A percentile compares a stretch with the other conserved stretches of the same genome.
These are phyloP conservation scores for Metschnikowia cubensis DNA, from an alignment of 805 yeast species.

Conservation along the genomic window DNA sequence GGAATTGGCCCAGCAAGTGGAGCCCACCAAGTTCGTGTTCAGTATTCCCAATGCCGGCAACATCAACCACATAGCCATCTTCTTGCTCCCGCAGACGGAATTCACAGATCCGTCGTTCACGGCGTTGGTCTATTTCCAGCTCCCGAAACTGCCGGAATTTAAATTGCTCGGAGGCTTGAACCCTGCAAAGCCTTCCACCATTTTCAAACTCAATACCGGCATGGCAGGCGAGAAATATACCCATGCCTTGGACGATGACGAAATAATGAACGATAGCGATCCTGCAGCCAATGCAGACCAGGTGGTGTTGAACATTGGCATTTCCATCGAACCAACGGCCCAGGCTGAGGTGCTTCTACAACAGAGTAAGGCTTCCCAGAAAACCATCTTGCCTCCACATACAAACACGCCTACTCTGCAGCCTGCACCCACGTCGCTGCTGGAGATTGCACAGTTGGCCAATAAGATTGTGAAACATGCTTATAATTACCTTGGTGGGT, in stretches of 20 bases:
- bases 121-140: constrained; percentile 85
- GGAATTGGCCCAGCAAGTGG: constrained; percentile 61
- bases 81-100: constrained; percentile 77
- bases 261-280: constrained; percentile 24
- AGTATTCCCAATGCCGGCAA: constrained; percentile 58
- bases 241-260: constrained; percentile 31
- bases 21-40: constrained; percentile 61
- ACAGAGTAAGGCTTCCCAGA: constrained; percentile 33
- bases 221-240: constrained; percentile 13
- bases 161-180: constrained; percentile 62
- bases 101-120: constrained; percentile 60
- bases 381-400: constrained; percentile 22
- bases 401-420: constrained; percentile 14
- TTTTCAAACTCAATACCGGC: constrained; percentile 66
- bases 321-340: constrained; percentile 78
- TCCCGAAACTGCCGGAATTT: constrained; percentile 60
- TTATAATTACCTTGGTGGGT: constrained; percentile 86
- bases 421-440: constrained; percentile 22
- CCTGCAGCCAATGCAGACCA: constrained; percentile 12
- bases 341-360: constrained; percentile 60
- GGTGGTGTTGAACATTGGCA: constrained; percentile 54
- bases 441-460: constrained; percentile 55
- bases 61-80: constrained; percentile 76
- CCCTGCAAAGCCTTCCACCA: constrained; percentile 79
- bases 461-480: constrained; percentile 89